Conservation (phyloP, 2,329 filamentous ascomycete genomes). For the Aspergillaceae sp. region DNA sequence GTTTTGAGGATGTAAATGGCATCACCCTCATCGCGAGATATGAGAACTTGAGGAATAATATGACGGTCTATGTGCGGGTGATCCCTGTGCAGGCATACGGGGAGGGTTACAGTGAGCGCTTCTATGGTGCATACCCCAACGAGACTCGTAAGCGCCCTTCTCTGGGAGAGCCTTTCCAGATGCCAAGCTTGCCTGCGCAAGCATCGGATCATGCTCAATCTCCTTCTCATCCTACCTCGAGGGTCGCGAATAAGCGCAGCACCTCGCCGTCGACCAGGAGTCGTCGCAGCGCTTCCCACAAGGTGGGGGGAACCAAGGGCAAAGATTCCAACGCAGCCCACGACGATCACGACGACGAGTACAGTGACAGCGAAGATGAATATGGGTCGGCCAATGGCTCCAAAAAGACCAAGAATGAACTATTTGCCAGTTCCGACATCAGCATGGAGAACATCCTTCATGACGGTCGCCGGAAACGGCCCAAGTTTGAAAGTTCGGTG, state of each 20-base stretch:
- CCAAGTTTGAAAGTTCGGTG: conserved; percentile 95
- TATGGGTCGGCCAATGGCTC: conserved; percentile 63
- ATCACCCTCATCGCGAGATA: conserved; percentile 91
- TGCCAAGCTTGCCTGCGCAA: conserved; percentile 45
- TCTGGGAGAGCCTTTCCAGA: conserved; percentile 56
- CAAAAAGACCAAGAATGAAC: conserved; percentile 55
- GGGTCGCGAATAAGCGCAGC: conserved; percentile 67
- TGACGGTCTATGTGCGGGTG: conserved; percentile 86
- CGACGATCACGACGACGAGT: conserved; percentile 63
- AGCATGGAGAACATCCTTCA: conserved; percentile 98
- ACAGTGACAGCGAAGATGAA: conserved; percentile 80
- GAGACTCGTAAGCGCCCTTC: conserved; percentile 49
- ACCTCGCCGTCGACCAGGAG: conserved; percentile 64
- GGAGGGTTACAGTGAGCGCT: conserved; percentile 36
- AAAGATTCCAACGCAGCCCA: conserved; percentile 52
- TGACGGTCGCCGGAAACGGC: conserved; percentile 86
- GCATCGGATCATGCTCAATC: conserved; percentile 51
- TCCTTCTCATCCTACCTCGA: conserved; percentile 59
- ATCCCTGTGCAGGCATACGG: conserved; percentile 52
- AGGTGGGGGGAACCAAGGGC: conserved; percentile 55
- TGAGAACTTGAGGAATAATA: conserved; percentile 88
- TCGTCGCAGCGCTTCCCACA: conserved; percentile 67
- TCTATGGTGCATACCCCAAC: conserved; percentile 42
- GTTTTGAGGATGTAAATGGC: conserved; percentile 84
- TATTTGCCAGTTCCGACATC: conserved; percentile 90